These are phyloP conservation scores for Metschnikowia koreensis DNA, from an alignment of 805 yeast species.

Conservation along the genomic window DNA sequence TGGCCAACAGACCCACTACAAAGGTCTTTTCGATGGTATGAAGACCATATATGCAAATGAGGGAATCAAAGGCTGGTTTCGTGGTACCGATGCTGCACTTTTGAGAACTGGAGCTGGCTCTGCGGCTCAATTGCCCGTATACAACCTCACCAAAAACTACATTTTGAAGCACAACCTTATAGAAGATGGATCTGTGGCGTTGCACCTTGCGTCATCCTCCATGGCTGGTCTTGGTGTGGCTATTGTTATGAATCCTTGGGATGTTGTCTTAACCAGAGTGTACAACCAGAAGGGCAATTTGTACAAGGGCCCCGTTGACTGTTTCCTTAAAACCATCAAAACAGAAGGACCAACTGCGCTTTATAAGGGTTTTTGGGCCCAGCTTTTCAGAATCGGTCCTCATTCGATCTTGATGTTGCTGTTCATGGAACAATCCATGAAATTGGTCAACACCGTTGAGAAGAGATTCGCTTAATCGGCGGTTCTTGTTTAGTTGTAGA, in stretches of 20 bases:
- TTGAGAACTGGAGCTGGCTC: slow-evolving; percentile 96
- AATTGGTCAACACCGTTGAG: slow-evolving; percentile 41
- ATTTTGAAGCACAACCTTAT: slow-evolving; percentile 53
- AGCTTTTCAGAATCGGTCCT: slow-evolving; percentile 87
- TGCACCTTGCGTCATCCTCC: slow-evolving; percentile 73
- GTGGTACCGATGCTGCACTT: slow-evolving; percentile 94
- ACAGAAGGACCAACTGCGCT: slow-evolving; percentile 85
- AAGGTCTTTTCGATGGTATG: slow-evolving; percentile 66
- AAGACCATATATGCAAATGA: slow-evolving; percentile 57
- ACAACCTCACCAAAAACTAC: slow-evolving; percentile 69
- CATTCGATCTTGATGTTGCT: slow-evolving; percentile 88
- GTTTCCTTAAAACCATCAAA: slow-evolving; percentile 76
- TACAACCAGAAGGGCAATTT: slow-evolving; percentile 90
- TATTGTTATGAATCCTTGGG: slow-evolving; percentile 96
- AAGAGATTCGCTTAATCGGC: slow-evolving; percentile 1
- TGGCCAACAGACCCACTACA: slow-evolving; percentile 92
- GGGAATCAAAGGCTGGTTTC: slow-evolving; percentile 75
- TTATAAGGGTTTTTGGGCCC: slow-evolving; percentile 95
- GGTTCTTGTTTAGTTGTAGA: neutral
- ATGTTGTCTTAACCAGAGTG: slow-evolving; percentile 89
- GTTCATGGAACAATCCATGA: slow-evolving; percentile 94
- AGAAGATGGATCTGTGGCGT: slow-evolving; percentile 56
- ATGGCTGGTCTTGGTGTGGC: slow-evolving; percentile 90
- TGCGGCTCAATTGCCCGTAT: slow-evolving; percentile 89
- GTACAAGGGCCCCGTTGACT: slow-evolving; percentile 85